phyloP scores from a whole-genome alignment of 306 rosid species.

The Corylus americana region DNA sequence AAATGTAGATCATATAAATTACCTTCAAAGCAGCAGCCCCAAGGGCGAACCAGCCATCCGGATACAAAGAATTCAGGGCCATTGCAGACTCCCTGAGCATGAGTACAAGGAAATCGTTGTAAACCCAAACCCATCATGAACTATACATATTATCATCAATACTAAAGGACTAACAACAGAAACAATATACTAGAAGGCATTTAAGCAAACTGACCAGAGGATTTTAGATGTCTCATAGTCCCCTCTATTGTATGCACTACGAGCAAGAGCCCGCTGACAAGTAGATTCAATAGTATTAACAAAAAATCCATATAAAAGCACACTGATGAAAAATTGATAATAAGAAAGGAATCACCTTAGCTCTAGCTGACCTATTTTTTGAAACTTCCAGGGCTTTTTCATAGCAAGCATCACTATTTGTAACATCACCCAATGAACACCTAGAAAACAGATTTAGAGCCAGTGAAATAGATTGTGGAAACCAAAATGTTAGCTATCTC shows the following conservation, averaged over 20 bases:
- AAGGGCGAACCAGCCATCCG: constrained; percentile 96
- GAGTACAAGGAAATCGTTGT: not conserved
- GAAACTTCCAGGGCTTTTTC: constrained; percentile 94
- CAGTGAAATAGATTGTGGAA: constrained; percentile 25
- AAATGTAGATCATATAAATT: constrained; percentile 26
- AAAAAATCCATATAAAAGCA: constrained; percentile 17
- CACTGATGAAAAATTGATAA: constrained; percentile 5
- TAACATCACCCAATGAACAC: constrained; percentile 93
- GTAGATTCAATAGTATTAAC: constrained; percentile 1
- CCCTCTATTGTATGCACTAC: constrained; percentile 96
- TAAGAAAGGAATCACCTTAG: constrained; percentile 58
- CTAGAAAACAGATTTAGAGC: constrained; percentile 43
- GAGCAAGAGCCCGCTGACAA: constrained; percentile 88
- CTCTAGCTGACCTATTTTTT: constrained; percentile 79
- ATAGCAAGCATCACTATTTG: constrained; percentile 76
- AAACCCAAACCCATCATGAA: not conserved
- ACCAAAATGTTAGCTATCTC: not conserved
- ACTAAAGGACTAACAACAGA: not conserved
- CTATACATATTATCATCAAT: not conserved
- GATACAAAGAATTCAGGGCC: constrained; percentile 91
- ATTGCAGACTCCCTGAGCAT: constrained; percentile 88
- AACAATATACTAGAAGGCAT: not conserved
- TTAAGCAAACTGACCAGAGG: constrained; percentile 41
- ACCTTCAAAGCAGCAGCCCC: constrained; percentile 99
- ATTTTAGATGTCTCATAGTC: constrained; percentile 70